Percentiles rank a stretch among this genome's conserved stretches.
Conservation (phyloP, 345 rosid genomes). For the Bruguiera sexangula region DNA sequence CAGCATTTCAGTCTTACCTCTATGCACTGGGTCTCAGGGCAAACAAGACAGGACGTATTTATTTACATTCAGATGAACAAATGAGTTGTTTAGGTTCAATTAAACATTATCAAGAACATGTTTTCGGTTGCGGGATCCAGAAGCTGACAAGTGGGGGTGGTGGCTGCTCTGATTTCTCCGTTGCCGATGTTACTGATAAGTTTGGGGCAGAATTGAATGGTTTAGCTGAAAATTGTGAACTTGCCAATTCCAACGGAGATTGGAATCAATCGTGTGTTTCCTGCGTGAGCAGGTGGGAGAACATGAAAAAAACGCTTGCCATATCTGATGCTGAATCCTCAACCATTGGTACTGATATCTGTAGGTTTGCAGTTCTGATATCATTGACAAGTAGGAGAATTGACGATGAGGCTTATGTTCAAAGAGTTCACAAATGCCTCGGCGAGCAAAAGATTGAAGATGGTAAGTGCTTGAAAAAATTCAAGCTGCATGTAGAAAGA, state of each 20-base stretch:
- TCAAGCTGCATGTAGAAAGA: background rate
- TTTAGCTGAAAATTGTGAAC: conserved; percentile 25
- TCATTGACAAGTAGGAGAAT: conserved; percentile 34
- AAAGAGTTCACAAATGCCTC: conserved; percentile 32
- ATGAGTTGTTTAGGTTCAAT: conserved; percentile 28
- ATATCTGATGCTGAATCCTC: background rate
- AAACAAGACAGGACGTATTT: conserved; percentile 35
- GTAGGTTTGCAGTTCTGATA: conserved; percentile 43
- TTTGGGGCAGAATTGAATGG: conserved; percentile 23
- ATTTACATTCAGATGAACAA: conserved; percentile 33
- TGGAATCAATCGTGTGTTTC: conserved; percentile 20
- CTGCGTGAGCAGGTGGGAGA: conserved; percentile 37
- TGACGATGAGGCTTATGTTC: conserved; percentile 26
- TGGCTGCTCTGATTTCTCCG: conserved; percentile 40
- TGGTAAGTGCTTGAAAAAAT: conserved; percentile 20
- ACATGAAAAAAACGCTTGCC: conserved; percentile 12
- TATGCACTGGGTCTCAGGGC: conserved; percentile 30
- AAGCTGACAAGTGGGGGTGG: conserved; percentile 37
- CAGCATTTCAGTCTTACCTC: conserved; percentile 30
- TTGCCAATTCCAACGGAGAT: conserved; percentile 15
- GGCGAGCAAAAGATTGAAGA: conserved; percentile 6
- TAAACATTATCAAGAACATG: conserved; percentile 21
- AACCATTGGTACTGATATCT: conserved; percentile 18
- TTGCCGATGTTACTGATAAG: conserved; percentile 28
- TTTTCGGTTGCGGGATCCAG: conserved; percentile 36